phyloP scores from a whole-genome alignment of 495 filamentous ascomycete species.

The Aspergillus heteromorphus region DNA sequence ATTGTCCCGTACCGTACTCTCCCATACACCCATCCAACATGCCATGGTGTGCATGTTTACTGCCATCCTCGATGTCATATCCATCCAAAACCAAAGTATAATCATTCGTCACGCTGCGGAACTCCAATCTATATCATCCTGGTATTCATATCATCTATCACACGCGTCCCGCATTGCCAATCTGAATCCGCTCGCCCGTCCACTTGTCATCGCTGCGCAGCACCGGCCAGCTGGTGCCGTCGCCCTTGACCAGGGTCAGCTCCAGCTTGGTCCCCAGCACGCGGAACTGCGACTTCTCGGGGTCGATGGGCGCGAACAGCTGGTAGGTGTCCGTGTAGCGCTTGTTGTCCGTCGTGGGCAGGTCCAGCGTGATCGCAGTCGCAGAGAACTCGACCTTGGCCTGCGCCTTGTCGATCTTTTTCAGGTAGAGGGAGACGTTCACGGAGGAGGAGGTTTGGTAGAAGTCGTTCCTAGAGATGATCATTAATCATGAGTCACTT shows the following conservation, averaged over 20 bases:
- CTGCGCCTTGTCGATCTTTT: slow-evolving; percentile 84
- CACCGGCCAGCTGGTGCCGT: slow-evolving; percentile 84
- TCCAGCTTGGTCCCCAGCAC: slow-evolving; percentile 96
- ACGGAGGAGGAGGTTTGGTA: slow-evolving; percentile 86
- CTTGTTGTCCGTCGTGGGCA: slow-evolving; percentile 81
- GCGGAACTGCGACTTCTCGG: slow-evolving; percentile 68
- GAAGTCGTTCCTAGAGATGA: slow-evolving; percentile 83
- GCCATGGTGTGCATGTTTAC: too few species aligned
- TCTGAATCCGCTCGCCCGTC: slow-evolving; percentile 76
- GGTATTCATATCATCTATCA: slow-evolving; percentile 27
- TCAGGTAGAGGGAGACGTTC: slow-evolving; percentile 89
- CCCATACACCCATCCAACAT: too few species aligned
- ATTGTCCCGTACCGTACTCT: too few species aligned
- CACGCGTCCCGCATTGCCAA: slow-evolving; percentile 69
- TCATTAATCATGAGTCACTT: too few species aligned
- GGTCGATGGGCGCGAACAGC: slow-evolving; percentile 71
- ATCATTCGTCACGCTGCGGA: too few species aligned
- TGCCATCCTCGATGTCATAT: too few species aligned
- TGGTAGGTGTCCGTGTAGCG: slow-evolving; percentile 68
- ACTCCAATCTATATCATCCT: too few species aligned
- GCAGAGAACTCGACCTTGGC: slow-evolving; percentile 64
- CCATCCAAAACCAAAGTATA: too few species aligned
- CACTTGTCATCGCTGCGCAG: slow-evolving; percentile 74
- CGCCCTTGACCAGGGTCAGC: slow-evolving; percentile 73
- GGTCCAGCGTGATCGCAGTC: slow-evolving; percentile 62